Percentiles rank a stretch among this genome's conserved stretches.
These are phyloP conservation scores for Solanum chiquidenum DNA, from an alignment of 257 asterid species.

Conservation along the genomic window DNA sequence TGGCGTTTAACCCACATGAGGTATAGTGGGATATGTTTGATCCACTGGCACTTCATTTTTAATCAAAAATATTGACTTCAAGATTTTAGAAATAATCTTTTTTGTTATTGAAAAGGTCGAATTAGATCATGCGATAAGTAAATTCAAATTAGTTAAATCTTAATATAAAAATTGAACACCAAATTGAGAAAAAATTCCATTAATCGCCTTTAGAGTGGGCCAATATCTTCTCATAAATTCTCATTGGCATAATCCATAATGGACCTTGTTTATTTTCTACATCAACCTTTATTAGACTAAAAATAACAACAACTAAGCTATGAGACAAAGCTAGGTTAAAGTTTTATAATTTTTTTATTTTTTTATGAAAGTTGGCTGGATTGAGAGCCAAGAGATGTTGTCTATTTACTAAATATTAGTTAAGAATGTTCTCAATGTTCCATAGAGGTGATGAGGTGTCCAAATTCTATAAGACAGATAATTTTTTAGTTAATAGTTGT, in stretches of 20 bases:
- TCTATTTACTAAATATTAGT: background rate
- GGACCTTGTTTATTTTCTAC: background rate
- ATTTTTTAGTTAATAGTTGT: background rate
- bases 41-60: background rate
- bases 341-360: background rate
- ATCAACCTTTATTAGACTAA: background rate
- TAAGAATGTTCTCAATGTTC: background rate
- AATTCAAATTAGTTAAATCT: background rate
- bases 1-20: background rate
- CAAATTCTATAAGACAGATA: background rate
- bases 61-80: background rate
- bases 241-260: background rate
- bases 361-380: background rate
- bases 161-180: background rate
- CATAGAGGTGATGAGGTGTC: background rate
- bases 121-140: background rate
- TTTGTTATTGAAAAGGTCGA: too few relatives aligned
- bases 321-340: background rate
- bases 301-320: background rate
- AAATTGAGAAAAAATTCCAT: background rate
- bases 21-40: background rate
- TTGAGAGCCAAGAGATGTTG: background rate
- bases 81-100: too few relatives aligned
- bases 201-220: background rate
- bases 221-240: background rate